Conservation (phyloP, 2,329 filamentous ascomycete species). For the Cordyceps cicadae region DNA sequence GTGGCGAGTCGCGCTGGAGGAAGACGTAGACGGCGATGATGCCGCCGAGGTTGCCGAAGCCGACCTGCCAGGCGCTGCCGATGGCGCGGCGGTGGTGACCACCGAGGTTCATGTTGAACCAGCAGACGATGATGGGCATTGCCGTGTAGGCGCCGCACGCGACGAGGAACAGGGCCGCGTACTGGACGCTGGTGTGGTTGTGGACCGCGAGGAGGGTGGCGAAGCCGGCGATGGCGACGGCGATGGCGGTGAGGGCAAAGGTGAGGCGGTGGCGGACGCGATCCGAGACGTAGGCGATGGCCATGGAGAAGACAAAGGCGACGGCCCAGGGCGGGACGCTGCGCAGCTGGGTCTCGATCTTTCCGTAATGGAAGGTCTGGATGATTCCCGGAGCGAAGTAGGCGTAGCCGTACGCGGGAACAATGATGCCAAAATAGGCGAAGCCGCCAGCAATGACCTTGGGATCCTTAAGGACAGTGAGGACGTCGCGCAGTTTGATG, state of each 20-base stretch:
- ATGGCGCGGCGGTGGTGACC: constrained; percentile 64
- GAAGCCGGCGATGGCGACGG: constrained; percentile 67
- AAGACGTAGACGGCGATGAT: constrained; percentile 71
- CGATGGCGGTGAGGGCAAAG: constrained; percentile 64
- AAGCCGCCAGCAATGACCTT: constrained; percentile 66
- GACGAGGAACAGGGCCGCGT: constrained; percentile 73
- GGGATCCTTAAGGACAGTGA: constrained; percentile 61
- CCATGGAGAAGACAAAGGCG: constrained; percentile 72
- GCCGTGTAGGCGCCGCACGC: constrained; percentile 73
- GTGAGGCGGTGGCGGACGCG: constrained; percentile 61
- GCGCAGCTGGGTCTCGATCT: constrained; percentile 50
- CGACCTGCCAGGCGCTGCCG: constrained; percentile 68
- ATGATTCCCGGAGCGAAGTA: constrained; percentile 72
- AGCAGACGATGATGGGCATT: constrained; percentile 82
- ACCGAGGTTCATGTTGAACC: constrained; percentile 73
- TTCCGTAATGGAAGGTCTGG: constrained; percentile 52
- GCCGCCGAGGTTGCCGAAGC: constrained; percentile 71
- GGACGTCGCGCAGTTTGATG: constrained; percentile 50
- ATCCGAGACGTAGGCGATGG: constrained; percentile 66
- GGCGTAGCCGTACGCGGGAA: constrained; percentile 69
- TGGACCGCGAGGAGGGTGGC: constrained; percentile 65
- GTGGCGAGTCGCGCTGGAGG: constrained; percentile 55
- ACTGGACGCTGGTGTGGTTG: constrained; percentile 58
- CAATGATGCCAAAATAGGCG: constrained; percentile 75
- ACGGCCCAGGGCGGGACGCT: constrained; percentile 54